phyloP scores from a whole-genome alignment of 805 yeast species.

The Ogataea salicorniae region DNA sequence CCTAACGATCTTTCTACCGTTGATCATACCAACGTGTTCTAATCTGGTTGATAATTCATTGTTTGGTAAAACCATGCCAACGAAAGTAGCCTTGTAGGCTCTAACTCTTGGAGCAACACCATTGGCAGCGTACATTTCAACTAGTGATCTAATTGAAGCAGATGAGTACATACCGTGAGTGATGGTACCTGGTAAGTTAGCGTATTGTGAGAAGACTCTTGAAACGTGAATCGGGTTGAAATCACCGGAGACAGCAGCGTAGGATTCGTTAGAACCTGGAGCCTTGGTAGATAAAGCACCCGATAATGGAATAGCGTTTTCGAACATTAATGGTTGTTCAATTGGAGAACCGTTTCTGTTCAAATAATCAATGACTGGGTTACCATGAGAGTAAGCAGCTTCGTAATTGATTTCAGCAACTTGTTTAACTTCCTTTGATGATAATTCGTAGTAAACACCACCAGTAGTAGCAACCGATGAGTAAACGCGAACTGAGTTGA shows the following conservation, averaged over 20 bases:
- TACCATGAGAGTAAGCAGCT: slow-evolving; percentile 92
- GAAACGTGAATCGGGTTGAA: slow-evolving; percentile 98
- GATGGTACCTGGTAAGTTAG: slow-evolving; percentile 92
- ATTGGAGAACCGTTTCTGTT: slow-evolving; percentile 87
- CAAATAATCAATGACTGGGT: slow-evolving; percentile 94
- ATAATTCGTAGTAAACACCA: slow-evolving; percentile 78
- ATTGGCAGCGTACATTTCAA: slow-evolving; percentile 98
- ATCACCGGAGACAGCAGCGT: slow-evolving; percentile 97
- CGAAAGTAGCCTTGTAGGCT: slow-evolving; percentile 85
- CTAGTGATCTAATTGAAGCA: slow-evolving; percentile 90
- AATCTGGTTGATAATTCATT: slow-evolving; percentile 80
- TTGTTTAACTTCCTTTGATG: slow-evolving; percentile 83
- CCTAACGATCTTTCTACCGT: slow-evolving; percentile 95
- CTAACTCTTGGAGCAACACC: slow-evolving; percentile 93
- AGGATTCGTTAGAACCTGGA: slow-evolving; percentile 94
- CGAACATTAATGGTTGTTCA: slow-evolving; percentile 90
- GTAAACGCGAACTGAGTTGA: slow-evolving; percentile 69
- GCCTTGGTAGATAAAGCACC: slow-evolving; percentile 66
- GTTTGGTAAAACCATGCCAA: slow-evolving; percentile 97
- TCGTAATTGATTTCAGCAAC: slow-evolving; percentile 81
- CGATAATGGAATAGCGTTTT: slow-evolving; percentile 81
- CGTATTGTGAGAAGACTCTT: slow-evolving; percentile 89
- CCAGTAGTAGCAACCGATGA: slow-evolving; percentile 82
- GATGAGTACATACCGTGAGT: slow-evolving; percentile 99
- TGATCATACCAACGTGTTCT: slow-evolving; percentile 97